These are phyloP conservation scores for Gossypium laxum DNA, from an alignment of 441 rosid species.

Conservation along the genomic window DNA sequence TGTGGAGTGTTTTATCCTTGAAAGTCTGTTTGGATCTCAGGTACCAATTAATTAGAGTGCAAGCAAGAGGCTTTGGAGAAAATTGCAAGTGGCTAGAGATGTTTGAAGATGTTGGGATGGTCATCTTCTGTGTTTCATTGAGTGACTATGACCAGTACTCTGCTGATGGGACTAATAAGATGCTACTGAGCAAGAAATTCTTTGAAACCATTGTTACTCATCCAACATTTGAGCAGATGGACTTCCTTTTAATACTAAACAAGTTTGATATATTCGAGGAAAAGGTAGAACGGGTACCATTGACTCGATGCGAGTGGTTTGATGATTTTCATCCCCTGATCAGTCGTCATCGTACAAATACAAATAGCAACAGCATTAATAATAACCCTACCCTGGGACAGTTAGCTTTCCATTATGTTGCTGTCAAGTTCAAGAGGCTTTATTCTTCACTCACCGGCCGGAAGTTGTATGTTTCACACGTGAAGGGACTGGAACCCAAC, in stretches of 20 bases:
- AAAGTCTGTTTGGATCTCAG: slow-evolving; percentile 28
- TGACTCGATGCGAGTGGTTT: slow-evolving; percentile 73
- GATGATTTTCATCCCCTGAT: slow-evolving; percentile 75
- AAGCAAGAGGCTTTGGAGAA: slow-evolving; percentile 75
- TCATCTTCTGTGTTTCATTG: slow-evolving; percentile 69
- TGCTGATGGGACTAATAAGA: slow-evolving; percentile 38
- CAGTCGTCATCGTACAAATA: slow-evolving; percentile 39
- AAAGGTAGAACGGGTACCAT: slow-evolving; percentile 58
- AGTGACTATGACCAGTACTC: slow-evolving; percentile 69
- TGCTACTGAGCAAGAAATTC: slow-evolving; percentile 61
- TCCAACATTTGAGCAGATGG: slow-evolving; percentile 77
- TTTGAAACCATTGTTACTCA: slow-evolving; percentile 79
- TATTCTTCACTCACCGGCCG: slow-evolving; percentile 63
- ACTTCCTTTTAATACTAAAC: slow-evolving; percentile 78
- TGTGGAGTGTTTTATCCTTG: neutral
- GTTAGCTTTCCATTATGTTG: slow-evolving; percentile 68
- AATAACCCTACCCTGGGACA: slow-evolving; percentile 67
- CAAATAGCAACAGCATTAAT: slow-evolving; percentile 48
- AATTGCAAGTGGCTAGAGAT: slow-evolving; percentile 94
- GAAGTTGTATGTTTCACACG: slow-evolving; percentile 58
- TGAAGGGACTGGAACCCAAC: slow-evolving; percentile 62
- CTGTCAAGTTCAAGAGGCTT: slow-evolving; percentile 78
- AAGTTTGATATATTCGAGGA: slow-evolving; percentile 78
- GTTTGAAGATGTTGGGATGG: slow-evolving; percentile 93
- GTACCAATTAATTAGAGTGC: slow-evolving; percentile 86